phyloP scores from a whole-genome alignment of 768 basidiomycete genomes.

The Leccinum olivaceopallidum region DNA sequence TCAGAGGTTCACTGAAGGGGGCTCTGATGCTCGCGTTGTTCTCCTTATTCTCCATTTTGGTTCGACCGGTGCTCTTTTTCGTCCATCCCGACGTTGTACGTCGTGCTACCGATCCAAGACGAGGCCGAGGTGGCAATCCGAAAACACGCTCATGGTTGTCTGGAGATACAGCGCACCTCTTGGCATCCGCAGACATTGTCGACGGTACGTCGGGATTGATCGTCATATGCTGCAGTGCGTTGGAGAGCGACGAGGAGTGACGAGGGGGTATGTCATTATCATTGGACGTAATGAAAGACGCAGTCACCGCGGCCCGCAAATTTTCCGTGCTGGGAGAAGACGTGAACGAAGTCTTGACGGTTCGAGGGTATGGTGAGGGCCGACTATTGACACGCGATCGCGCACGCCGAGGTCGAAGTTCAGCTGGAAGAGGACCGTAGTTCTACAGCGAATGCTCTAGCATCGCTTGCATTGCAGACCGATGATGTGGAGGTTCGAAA shows the following conservation, averaged over 20 bases:
- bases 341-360: too few relatives aligned
- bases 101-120: conserved; percentile 55
- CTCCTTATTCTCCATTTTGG: conserved; percentile 56
- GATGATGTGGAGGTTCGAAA: too few relatives aligned
- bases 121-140: conserved; percentile 41
- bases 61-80: conserved; percentile 58
- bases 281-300: too few relatives aligned
- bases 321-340: too few relatives aligned
- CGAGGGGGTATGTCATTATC: neutral
- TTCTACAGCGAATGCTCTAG: too few relatives aligned
- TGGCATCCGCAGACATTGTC: conserved; percentile 30
- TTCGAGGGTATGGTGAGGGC: too few relatives aligned
- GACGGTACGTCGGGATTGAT: conserved; percentile 43
- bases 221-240: conserved; percentile 43
- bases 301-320: too few relatives aligned
- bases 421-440: too few relatives aligned
- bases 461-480: too few relatives aligned
- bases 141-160: conserved; percentile 30
- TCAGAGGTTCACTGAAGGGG: conserved; percentile 22
- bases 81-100: conserved; percentile 63
- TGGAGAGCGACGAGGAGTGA: conserved; percentile 25
- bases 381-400: too few relatives aligned
- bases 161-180: conserved; percentile 31
- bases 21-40: conserved; percentile 32
- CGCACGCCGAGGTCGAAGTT: too few relatives aligned